Base-by-base conservation (phyloP, 345 rosid species). In the Hibiscus mutabilis region DNA sequence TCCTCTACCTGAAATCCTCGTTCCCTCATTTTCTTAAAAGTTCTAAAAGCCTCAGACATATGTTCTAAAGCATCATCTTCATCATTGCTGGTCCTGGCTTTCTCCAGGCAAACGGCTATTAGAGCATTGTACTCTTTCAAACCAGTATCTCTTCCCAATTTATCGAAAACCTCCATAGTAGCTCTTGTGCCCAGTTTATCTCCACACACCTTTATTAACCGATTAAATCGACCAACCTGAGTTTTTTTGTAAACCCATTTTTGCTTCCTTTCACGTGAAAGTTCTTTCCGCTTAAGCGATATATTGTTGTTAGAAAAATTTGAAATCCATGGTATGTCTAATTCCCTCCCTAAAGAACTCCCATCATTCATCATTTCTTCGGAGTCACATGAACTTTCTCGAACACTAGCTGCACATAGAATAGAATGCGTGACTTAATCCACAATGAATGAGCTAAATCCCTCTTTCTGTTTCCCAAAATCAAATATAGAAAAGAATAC, bases 71-170 rank as follows among this genome's bases (percentile, higher is more conserved):
- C 88, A 71, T 70, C 78, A 18, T 80, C 84, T 33, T 83, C 75
- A 74, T 86, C 84, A 59, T 78, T 78, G 66, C 73, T 85, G 62
- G 15, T 64, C 77, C 67, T 81, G 2, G 94, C 97, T 14, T 75
- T 80, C 73, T 89, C 83, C 14, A 92, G 55, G 80, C 82, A 77
- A 69, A 82, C 56, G 52, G 73, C 75, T 62, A 92, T 80, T 73
- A 89, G 68, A 0, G 91, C 87, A 59, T 81, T 86, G 80, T 80
- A 89, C 58, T 90, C 98, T 58, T 83, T 88, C 56, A 75, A 70
- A 60, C 97, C 91, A 71, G 81, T 87, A 71, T 85, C 90, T 67
- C 81, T 77, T 12, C 93, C 91, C 74, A 95, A 66, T 68, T 76
- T 89, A 66, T 70, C 81, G 57, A 87, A 82, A 61, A 82, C 74